Conservation (phyloP, 1,284 basidiomycete species). For the Ganoderma resinaceum region DNA sequence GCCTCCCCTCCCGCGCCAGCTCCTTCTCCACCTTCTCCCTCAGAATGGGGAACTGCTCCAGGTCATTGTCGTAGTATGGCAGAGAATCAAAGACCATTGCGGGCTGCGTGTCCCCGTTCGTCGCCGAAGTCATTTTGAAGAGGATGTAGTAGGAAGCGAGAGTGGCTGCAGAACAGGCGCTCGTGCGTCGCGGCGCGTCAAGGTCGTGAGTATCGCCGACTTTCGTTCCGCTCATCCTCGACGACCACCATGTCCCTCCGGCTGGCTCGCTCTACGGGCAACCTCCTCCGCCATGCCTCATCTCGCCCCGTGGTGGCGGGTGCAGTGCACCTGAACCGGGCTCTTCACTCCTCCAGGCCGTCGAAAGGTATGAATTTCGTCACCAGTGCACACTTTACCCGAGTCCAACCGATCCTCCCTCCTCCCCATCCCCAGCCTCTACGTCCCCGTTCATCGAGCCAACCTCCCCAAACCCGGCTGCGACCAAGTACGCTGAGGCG, state of each 20-base stretch:
- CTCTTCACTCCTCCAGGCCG: conserved; percentile 53
- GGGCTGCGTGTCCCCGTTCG: conserved; percentile 21
- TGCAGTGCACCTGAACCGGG: conserved; percentile 37
- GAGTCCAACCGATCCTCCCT: background rate
- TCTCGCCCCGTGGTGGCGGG: conserved; percentile 35
- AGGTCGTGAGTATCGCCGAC: conserved; percentile 14
- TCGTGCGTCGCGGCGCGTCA: conserved; percentile 24
- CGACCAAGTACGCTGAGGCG: conserved; percentile 71
- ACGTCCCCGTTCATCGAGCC: conserved; percentile 85
- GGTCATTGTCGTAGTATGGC: conserved; percentile 94
- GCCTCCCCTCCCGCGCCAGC: conserved; percentile 70
- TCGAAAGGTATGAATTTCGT: conserved; percentile 51
- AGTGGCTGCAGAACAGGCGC: conserved; percentile 17
- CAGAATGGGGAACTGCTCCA: conserved; percentile 77
- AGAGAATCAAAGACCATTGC: conserved; percentile 77
- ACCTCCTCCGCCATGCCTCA: conserved; percentile 43
- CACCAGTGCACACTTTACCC: background rate
- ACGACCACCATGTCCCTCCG: conserved; percentile 59
- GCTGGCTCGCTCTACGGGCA: conserved; percentile 50
- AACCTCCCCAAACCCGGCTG: conserved; percentile 85
- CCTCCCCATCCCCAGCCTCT: conserved; percentile 52
- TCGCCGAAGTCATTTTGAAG: conserved; percentile 28
- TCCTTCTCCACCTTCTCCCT: conserved; percentile 78
- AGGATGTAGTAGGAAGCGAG: conserved; percentile 26
- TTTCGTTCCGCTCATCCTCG: conserved; percentile 31